Percentiles rank a stretch among this genome's conserved stretches.
These are phyloP conservation scores for Dryas drummondii DNA, from an alignment of 306 rosid species.

Conservation along the genomic window DNA sequence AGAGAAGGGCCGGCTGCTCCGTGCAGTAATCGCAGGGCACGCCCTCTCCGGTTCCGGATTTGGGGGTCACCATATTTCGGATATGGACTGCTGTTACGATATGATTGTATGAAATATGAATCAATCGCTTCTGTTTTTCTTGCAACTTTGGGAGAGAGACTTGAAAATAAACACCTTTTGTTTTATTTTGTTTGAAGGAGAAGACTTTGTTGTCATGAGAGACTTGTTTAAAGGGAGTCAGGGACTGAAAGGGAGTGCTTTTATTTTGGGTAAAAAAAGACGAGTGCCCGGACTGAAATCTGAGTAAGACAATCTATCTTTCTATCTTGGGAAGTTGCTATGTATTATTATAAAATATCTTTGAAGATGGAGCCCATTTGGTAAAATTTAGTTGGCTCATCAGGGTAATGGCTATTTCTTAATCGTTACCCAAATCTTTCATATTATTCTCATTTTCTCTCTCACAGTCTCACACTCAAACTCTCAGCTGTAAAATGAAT, in stretches of 20 bases:
- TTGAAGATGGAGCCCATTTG: neutral
- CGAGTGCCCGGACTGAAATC: no score
- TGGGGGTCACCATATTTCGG: constrained; percentile 39
- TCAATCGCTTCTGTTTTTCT: no score
- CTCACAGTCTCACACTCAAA: neutral
- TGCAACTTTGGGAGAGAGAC: no score
- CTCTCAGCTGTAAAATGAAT: no score
- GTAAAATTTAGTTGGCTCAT: neutral
- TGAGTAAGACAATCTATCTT: neutral
- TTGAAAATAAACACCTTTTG: no score
- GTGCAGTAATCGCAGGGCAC: constrained; percentile 65
- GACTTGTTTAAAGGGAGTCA: no score
- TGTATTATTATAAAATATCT: neutral
- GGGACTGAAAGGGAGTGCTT: neutral
- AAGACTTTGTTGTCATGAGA: no score
- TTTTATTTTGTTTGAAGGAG: no score
- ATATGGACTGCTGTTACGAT: no score
- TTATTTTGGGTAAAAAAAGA: neutral
- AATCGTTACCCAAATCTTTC: no score
- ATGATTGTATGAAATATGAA: no score
- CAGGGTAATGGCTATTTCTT: no score
- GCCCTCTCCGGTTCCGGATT: constrained; percentile 21
- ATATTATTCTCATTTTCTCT: neutral
- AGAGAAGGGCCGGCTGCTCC: constrained; percentile 48
- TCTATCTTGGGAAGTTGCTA: neutral